Conservation (phyloP, 805 yeast genomes). For the Candida manassasensis region DNA sequence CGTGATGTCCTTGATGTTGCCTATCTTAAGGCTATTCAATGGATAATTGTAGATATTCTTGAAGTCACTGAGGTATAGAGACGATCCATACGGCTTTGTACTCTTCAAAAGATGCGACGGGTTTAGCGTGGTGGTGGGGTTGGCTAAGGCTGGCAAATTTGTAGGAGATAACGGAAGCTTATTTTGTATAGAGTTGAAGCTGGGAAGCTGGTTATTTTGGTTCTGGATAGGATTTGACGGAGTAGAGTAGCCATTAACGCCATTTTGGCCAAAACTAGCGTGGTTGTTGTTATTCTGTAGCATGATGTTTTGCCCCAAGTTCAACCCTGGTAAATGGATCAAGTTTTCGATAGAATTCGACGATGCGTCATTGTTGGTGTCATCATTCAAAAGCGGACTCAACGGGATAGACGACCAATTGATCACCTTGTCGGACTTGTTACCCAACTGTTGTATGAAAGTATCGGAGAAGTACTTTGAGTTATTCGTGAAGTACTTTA, state of each 20-base stretch:
- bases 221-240: slow-evolving; percentile 21
- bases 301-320: slow-evolving; percentile 3
- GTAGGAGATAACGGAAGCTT: slow-evolving; percentile 26
- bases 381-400: slow-evolving; percentile 10
- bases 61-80: slow-evolving; percentile 3
- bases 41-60: slow-evolving; percentile 2
- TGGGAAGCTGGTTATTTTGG: slow-evolving; percentile 30
- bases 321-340: slow-evolving; percentile 14
- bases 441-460: slow-evolving; percentile 1
- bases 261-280: background rate
- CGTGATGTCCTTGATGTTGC: slow-evolving; percentile 1
- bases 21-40: slow-evolving; percentile 4
- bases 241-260: slow-evolving; percentile 5
- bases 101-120: slow-evolving; percentile 23
- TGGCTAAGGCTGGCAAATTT: slow-evolving; percentile 13
- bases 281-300: background rate
- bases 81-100: slow-evolving; percentile 4
- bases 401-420: slow-evolving; percentile 7
- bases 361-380: slow-evolving; percentile 2
- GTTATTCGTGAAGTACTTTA: slow-evolving; percentile 3
- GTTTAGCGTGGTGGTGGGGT: slow-evolving; percentile 19
- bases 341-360: slow-evolving; percentile 9
- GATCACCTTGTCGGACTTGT: slow-evolving; percentile 3
- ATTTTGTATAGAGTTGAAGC: slow-evolving; percentile 33
- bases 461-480: slow-evolving; percentile 4